Conservation (phyloP, 495 filamentous ascomycete species). For the Xylaria palmicola region DNA sequence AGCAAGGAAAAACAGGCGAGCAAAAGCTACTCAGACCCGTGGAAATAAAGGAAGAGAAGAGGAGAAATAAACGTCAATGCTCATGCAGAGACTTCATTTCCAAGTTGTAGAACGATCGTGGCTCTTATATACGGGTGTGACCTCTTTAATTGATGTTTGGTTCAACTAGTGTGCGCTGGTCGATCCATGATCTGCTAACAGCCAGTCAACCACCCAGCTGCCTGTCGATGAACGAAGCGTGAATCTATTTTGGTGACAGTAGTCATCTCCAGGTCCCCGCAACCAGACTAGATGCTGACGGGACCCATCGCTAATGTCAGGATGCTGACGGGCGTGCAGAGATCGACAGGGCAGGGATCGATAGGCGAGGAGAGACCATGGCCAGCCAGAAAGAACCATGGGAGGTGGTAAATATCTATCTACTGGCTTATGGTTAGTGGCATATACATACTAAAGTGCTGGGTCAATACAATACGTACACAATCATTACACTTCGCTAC, state of each 20-base stretch:
- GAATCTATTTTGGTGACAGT: constrained; percentile 15
- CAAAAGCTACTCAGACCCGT: not conserved
- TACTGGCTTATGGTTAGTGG: too few relatives aligned
- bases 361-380: not conserved
- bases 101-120: not conserved
- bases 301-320: not conserved
- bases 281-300: constrained; percentile 10
- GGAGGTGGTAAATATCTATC: too few relatives aligned
- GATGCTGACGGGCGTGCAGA: constrained; percentile 8
- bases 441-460: too few relatives aligned
- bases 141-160: not conserved
- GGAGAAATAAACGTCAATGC: constrained; percentile 1
- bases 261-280: constrained; percentile 16
- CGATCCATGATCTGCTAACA: not conserved
- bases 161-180: not conserved
- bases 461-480: not conserved
- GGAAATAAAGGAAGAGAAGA: constrained; percentile 1
- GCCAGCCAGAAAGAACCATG: not conserved
- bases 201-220: not conserved
- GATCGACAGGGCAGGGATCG: constrained; percentile 5
- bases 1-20: not conserved
- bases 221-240: too few relatives aligned
- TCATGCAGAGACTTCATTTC: not conserved
- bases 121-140: constrained; percentile 15
- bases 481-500: too few relatives aligned